Conservation (phyloP, 768 basidiomycete species). For the Cubamyces lactineus region DNA sequence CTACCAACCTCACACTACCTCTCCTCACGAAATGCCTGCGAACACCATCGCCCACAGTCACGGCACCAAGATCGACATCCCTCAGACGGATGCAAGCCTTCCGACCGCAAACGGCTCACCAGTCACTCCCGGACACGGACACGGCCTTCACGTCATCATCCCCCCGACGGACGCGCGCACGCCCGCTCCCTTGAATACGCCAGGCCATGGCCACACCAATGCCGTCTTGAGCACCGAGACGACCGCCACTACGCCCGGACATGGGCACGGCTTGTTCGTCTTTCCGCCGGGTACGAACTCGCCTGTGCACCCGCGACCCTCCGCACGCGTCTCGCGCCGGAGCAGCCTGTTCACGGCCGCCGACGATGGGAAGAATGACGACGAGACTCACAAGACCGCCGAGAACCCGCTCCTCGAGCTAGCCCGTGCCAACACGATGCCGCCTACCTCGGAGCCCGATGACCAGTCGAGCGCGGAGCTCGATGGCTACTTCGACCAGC, state of each 20-base stretch:
- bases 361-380: neutral
- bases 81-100: neutral
- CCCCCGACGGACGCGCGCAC: neutral
- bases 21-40: neutral
- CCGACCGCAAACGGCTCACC: neutral
- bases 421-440: neutral
- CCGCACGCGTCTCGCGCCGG: slow-evolving; percentile 9
- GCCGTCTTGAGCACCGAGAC: neutral
- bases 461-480: slow-evolving; percentile 9
- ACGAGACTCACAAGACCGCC: neutral
- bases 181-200: neutral
- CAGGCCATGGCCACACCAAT: neutral
- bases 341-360: slow-evolving; percentile 7
- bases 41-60: slow-evolving; percentile 2
- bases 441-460: slow-evolving; percentile 4
- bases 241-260: neutral
- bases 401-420: neutral
- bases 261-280: neutral
- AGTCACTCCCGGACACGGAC: neutral
- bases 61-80: slow-evolving; percentile 1
- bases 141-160: neutral
- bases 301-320: slow-evolving; percentile 8
- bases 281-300: neutral
- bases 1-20: neutral
- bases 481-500: slow-evolving; percentile 11